A percentile compares a stretch with the other conserved stretches of the same genome.
Evolutionary conservation across 148 eudicot genomes (phyloP).

Genomic region (Camellia granthamiana): DNA sequence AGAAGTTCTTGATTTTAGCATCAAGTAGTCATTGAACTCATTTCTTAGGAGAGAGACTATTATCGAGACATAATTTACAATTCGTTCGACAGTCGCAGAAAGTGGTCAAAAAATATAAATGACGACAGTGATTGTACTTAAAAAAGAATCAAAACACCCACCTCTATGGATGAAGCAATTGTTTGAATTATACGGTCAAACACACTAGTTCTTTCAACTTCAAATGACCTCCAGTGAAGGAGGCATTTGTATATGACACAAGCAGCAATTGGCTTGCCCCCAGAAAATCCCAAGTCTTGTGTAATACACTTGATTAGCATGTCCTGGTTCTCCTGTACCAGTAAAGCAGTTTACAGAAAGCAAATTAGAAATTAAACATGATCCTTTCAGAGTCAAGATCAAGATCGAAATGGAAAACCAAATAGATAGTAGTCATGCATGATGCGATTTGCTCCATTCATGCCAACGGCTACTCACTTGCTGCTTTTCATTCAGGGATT

Average conservation of each 20-base stretch:
- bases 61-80: neutral
- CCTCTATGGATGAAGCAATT: slow-evolving; percentile 87
- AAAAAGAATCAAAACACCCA: neutral
- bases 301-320: slow-evolving; percentile 83
- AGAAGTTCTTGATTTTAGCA: slow-evolving; percentile 13
- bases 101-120: neutral
- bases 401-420: neutral
- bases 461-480: slow-evolving; percentile 48
- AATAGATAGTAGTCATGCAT: slow-evolving; percentile 5
- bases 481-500: slow-evolving; percentile 90
- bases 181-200: slow-evolving; percentile 93
- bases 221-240: slow-evolving; percentile 98
- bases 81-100: neutral
- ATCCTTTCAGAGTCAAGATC: neutral
- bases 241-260: slow-evolving; percentile 90
- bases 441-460: neutral
- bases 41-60: neutral
- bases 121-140: neutral
- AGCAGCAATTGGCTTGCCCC: slow-evolving; percentile 93
- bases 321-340: slow-evolving; percentile 88
- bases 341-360: slow-evolving; percentile 17
- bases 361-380: slow-evolving; percentile 9
- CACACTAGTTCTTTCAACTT: slow-evolving; percentile 87
- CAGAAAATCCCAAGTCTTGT: slow-evolving; percentile 85
- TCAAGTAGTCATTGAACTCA: neutral